Evolutionary conservation across 2,329 filamentous ascomycete genomes (phyloP), one percentile per base, ranked within the genome.

Genomic region (Colletotrichum melonis): DNA sequence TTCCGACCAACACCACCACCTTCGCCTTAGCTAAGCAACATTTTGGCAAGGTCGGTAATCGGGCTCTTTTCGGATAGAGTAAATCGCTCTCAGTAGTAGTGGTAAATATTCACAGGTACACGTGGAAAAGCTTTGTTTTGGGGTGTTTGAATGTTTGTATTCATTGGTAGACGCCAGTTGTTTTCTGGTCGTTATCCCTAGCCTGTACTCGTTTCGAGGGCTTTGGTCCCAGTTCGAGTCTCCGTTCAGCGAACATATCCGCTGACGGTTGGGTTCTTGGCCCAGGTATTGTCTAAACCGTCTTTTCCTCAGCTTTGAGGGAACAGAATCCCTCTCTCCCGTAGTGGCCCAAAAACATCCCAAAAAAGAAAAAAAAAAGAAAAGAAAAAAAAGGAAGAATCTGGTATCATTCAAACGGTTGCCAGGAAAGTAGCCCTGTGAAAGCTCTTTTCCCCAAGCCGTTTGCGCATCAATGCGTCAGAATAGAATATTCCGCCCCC

Each of bases 261-360:
- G 46, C 24, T 46, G 56, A 22, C 22, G n/a, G 30, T 54, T 62
- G 66, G 70, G 73, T 58, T 73, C n/a, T 73, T 63, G 49, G 63
- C 65, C 70, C 70, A 66, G 70, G 60, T 74, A 74, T 70, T 70
- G 70, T 75, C 73, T 75, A 75, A 38, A 24, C 68, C 59, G 14
- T 73, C 56, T 74, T 68, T 64, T 56, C 66, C 52, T 67, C n/a
- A 58, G 32, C n/a, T 24, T 30, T 11, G 11, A 26, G 16, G 28
- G 66, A 24, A 49, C 19, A 38, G 35, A 59, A 28, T 60, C 9
- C 30, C 42, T 66, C 52, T 71, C 42, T 12, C 30, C 26, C 5
- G 2, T 24, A 55, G 58, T 49, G n/a, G 26, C 30, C 54, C 2
- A 35, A 58, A 19, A 38, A 19, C 42, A 26, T 38, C 46, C 63